Conservation (phyloP, 192 early-diverging fungal species). For the Allomyces macrogynus region DNA sequence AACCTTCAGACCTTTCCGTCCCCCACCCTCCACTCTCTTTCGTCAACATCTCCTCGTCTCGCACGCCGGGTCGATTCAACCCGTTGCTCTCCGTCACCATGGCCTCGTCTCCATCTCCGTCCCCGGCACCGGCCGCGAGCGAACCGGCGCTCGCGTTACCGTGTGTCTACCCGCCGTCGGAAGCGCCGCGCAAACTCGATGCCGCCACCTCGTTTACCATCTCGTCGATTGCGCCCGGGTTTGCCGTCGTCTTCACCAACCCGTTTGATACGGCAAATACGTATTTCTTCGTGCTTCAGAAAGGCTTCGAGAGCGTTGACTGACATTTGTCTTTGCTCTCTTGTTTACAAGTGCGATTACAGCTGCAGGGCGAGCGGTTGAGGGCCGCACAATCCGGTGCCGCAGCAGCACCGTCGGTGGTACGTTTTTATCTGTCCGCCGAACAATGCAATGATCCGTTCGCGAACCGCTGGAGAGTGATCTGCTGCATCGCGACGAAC, state of each 20-base stretch:
- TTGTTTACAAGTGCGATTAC: background rate
- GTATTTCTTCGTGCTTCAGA: too few species aligned
- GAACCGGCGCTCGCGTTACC: background rate
- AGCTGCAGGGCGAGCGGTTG: background rate
- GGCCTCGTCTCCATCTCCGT: background rate
- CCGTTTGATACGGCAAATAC: background rate
- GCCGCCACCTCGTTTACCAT: background rate
- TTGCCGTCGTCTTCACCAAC: background rate
- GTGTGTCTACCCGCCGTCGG: background rate
- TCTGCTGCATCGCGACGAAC: too few species aligned
- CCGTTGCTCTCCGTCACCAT: background rate
- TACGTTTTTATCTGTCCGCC: too few species aligned
- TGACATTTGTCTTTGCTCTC: background rate
- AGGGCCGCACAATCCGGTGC: background rate
- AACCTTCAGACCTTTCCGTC: too few species aligned
- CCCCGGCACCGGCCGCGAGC: background rate
- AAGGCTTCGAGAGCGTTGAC: too few species aligned
- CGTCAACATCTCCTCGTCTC: background rate
- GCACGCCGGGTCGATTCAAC: background rate
- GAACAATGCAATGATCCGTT: too few species aligned
- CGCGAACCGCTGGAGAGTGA: too few species aligned
- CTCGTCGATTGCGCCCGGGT: background rate
- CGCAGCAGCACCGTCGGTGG: background rate
- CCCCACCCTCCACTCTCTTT: too few species aligned
- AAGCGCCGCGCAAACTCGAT: background rate